These are phyloP conservation scores for Coemansia sp. DNA, from an alignment of 192 early-diverging fungal genomes.

Conservation along the genomic window DNA sequence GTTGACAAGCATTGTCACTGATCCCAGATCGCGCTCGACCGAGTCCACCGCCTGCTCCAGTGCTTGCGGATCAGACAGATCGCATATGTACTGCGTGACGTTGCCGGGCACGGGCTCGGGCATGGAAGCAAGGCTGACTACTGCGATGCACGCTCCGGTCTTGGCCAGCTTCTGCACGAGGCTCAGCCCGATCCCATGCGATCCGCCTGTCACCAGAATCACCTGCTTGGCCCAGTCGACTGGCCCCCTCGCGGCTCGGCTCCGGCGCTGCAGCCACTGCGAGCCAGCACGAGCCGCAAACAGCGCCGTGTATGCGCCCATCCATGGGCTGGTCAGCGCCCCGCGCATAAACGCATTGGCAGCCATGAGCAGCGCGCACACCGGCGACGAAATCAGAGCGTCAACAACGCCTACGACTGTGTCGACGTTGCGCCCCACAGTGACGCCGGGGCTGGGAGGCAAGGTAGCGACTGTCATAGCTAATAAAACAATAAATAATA, in stretches of 20 bases:
- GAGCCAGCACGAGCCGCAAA: slow-evolving; percentile 3
- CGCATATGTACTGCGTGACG: slow-evolving; percentile 30
- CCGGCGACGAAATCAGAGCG: slow-evolving; percentile 6
- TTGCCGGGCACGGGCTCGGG: slow-evolving; percentile 6
- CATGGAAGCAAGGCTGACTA: slow-evolving; percentile 30
- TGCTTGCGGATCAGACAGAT: slow-evolving; percentile 26
- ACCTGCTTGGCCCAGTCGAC: slow-evolving; percentile 38
- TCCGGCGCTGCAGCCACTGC: not conserved
- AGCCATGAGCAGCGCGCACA: slow-evolving; percentile 5
- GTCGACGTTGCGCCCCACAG: slow-evolving; percentile 38
- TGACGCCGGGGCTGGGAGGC: not conserved
- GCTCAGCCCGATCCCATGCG: slow-evolving; percentile 45
- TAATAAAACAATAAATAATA: not conserved
- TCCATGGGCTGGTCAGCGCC: slow-evolving; percentile 6
- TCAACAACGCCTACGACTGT: slow-evolving; percentile 11
- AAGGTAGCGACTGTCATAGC: not conserved
- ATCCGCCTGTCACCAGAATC: slow-evolving; percentile 43
- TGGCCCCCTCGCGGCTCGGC: not conserved
- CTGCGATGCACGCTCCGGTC: slow-evolving; percentile 24
- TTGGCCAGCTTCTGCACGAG: slow-evolving; percentile 19
- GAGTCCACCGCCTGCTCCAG: slow-evolving; percentile 9
- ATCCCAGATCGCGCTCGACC: slow-evolving; percentile 54
- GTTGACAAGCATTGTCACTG: slow-evolving; percentile 78
- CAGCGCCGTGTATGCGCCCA: slow-evolving; percentile 9
- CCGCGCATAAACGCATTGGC: slow-evolving; percentile 13